Evolutionary conservation across 169 alveolate genomes (phyloP), one percentile per base, ranked within the genome.

Genomic region (Eimeria zaria): DNA sequence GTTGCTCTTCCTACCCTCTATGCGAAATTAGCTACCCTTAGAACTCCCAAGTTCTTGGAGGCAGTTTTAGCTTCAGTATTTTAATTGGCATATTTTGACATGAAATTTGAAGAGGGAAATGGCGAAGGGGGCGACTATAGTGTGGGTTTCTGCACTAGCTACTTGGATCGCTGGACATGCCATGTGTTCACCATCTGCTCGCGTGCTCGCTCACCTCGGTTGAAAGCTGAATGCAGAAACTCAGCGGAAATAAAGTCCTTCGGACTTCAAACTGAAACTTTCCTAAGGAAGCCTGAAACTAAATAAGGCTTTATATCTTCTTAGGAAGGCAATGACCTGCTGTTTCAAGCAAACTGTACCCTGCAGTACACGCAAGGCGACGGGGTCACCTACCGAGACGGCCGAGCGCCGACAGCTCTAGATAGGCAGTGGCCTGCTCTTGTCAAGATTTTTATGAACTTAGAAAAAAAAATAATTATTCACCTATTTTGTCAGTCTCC

Each of bases 371-470:
- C 22, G 60, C n/a, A 27, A 33, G 51, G 92, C 58, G 55, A 67
- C 55, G 91, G 91, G 89, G 91, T 83, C 92, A 84, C 92, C 92
- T 41, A 84, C 92, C 92, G 92, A 84, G 92, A 84, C 92, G 80
- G 60, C 73, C n/a, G 90, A 33, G 92, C 92, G 58, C 39, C 12
- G 51, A 41, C 46, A 39, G 55, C 92, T 33, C 30, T 16, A 60
- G 92, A 84, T 84, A 84, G 92, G 92, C 92, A 84, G 80, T 33
- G 60, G 39, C 92, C 44, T 30, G 39, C 69, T 33, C n/a, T 58
- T 58, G 44, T 58, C 78, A 41, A 8, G 62, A 11, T 22, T 11
- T 18, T 9, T 14, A 46, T 44, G 5, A 12, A n/a, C 33, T 27
- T n/a, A 6, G 9, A 69, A 69, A 69, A 14, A 16, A 7, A 2